Evolutionary conservation across 148 eudicot species (phyloP).

Genomic region (Cornus kousa): DNA sequence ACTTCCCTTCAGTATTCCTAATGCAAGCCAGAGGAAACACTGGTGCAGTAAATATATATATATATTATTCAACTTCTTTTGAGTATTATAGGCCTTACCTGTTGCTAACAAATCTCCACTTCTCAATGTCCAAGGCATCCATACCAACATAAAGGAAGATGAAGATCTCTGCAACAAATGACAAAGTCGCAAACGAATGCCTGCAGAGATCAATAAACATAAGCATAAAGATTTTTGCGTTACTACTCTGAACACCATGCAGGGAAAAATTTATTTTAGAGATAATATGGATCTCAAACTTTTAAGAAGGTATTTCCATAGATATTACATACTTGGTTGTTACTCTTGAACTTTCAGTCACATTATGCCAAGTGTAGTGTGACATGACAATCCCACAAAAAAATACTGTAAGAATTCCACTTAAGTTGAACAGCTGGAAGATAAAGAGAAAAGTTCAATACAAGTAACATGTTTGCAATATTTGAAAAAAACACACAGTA

Average conservation of each 20-base stretch:
- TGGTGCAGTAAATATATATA: neutral
- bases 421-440: constrained; percentile 49
- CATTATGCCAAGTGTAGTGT: constrained; percentile 65
- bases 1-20: neutral
- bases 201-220: constrained; percentile 20
- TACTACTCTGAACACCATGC: neutral
- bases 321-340: constrained; percentile 40
- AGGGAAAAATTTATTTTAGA: constrained; percentile 3
- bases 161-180: constrained; percentile 50
- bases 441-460: constrained; percentile 7
- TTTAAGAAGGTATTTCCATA: neutral
- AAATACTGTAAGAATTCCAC: constrained; percentile 64
- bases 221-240: neutral
- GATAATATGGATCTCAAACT: neutral
- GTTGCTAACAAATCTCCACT: constrained; percentile 50
- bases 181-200: constrained; percentile 58
- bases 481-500: neutral
- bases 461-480: neutral
- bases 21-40: neutral
- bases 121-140: constrained; percentile 65
- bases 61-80: neutral
- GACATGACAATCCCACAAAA: constrained; percentile 68
- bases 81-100: constrained; percentile 27
- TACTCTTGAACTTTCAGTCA: constrained; percentile 52
- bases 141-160: constrained; percentile 58